Evolutionary conservation across 768 basidiomycete genomes (phyloP), one percentile per base, ranked within the genome.

Genomic region (Tricholoma matsutake): DNA sequence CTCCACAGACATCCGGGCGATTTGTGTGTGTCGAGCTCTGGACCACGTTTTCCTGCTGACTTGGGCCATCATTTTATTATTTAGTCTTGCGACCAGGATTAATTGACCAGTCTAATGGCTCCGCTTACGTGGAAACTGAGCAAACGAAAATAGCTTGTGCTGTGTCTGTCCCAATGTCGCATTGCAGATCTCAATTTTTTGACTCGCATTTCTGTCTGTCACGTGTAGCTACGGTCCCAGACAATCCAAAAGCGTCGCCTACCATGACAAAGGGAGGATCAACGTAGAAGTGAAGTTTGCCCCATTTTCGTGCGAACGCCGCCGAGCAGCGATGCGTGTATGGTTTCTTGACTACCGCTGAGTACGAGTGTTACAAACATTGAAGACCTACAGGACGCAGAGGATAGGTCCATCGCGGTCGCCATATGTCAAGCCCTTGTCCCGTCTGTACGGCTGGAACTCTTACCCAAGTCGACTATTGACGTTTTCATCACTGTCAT

Each of bases 211-310:
- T 63, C 58, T 60, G 61, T 60, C 45, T 35, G 16, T 59, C 56
- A 41, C 31, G 51, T 57, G 43, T 62, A 92, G 91, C 25, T 94
- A 93, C 73, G 90, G 92, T 4, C 92, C 92, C 18, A 86, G 92
- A 59, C 92, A 94, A 68, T 87, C 89, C 29, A 93, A 90, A 79
- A 90, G 83, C 57, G 79, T 81, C 13, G 74, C 85, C 3, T 99
- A 96, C 70, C 94, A 82, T 63, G 96, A 98, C 67, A 88, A 85
- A 61, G 97, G 96, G 1, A 84, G 83, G 57, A 75, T 99, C 56
- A 98, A 94, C 61, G 91, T 99, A 6, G 96, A 98, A 75, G 92
- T 98, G 56, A 98, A 98, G 75, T 98, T 96, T 68, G 84, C 96
- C 2, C 97, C 97, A 0, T 99, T 96, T 72, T 94, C 97, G 7